A percentile compares a stretch with the other conserved stretches of the same genome.
These are phyloP conservation scores for Cetraspora pellucida DNA, from an alignment of 192 early-diverging fungal species.

Conservation along the genomic window DNA sequence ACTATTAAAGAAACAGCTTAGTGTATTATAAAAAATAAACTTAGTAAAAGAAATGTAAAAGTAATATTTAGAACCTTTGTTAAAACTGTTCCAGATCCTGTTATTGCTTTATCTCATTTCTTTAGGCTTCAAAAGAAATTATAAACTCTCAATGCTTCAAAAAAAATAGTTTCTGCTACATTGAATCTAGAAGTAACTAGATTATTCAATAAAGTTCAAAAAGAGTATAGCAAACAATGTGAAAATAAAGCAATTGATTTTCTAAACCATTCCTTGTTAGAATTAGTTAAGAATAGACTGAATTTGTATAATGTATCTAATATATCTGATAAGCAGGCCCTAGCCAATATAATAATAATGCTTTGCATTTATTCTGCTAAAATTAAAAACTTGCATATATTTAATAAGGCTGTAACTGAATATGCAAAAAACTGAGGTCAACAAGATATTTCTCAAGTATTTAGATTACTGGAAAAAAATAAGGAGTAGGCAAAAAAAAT, in stretches of 20 bases:
- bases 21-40: slow-evolving; percentile 10
- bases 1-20: slow-evolving; percentile 10
- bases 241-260: neutral
- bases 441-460: slow-evolving; percentile 6
- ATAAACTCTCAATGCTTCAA: slow-evolving; percentile 11
- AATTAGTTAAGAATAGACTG: slow-evolving; percentile 7
- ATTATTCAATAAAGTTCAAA: neutral
- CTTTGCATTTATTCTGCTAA: slow-evolving; percentile 15
- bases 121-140: slow-evolving; percentile 16
- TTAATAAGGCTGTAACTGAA: neutral
- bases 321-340: too few species aligned
- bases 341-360: slow-evolving; percentile 22
- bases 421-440: slow-evolving; percentile 11
- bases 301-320: too few species aligned
- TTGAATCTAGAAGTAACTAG: too few species aligned
- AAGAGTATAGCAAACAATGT: neutral
- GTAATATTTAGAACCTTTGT: neutral
- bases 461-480: slow-evolving; percentile 14
- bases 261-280: slow-evolving; percentile 16
- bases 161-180: neutral
- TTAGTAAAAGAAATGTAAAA: slow-evolving; percentile 16
- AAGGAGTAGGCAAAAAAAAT: neutral
- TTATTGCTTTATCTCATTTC: neutral
- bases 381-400: slow-evolving; percentile 6
- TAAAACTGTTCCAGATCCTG: neutral